Evolutionary conservation across 345 rosid genomes (phyloP).

Genomic region (Ceriops tagal): DNA sequence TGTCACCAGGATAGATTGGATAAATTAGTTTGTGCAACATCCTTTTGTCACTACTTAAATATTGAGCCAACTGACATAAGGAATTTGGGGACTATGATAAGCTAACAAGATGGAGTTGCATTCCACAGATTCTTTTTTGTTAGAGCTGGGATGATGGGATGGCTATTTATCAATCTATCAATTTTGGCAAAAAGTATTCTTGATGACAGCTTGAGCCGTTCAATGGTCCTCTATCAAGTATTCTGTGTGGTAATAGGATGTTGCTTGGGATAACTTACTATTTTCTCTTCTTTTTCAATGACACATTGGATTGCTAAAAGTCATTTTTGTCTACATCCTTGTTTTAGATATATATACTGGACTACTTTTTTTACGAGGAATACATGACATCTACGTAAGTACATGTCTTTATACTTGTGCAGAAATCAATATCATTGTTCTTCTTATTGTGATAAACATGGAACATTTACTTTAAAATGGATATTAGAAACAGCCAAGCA

Average conservation of each 20-base stretch:
- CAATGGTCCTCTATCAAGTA: conserved; percentile 84
- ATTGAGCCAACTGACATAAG: neutral
- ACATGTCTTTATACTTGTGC: conserved; percentile 9
- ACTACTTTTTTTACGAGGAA: conserved; percentile 80
- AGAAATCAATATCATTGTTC: neutral
- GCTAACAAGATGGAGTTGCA: conserved; percentile 19
- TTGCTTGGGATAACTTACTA: conserved; percentile 5
- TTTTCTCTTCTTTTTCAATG: neutral
- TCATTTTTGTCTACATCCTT: conserved; percentile 7
- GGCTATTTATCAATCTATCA: conserved; percentile 88
- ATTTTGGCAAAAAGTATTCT: conserved; percentile 66
- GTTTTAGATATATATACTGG: conserved; percentile 69
- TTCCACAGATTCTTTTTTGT: conserved; percentile 79
- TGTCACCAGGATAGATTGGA: too few relatives aligned
- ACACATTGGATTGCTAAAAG: conserved; percentile 13
- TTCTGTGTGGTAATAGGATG: conserved; percentile 60
- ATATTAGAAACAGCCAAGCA: neutral
- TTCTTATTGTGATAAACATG: too few relatives aligned
- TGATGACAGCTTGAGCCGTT: conserved; percentile 45
- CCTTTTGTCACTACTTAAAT: neutral
- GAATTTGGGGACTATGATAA: neutral
- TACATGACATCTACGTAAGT: conserved; percentile 96
- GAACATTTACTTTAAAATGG: neutral
- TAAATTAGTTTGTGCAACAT: neutral
- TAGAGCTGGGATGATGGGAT: conserved; percentile 98